Evolutionary conservation across 192 early-diverging fungal species (phyloP), one percentile per base, ranked within the genome.

Genomic region (Funneliformis geosporum): DNA sequence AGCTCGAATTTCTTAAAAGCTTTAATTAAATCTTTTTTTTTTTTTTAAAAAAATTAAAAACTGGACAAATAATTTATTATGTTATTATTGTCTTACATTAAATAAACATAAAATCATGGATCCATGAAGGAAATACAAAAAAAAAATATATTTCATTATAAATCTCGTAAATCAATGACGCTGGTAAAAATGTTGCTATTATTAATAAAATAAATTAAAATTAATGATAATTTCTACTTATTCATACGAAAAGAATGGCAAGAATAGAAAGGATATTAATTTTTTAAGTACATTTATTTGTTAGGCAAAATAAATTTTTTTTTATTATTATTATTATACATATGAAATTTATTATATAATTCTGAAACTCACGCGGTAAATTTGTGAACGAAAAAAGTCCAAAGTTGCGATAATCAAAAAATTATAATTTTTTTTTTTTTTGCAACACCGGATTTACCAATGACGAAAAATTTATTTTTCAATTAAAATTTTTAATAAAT

Each of bases 31-130:
- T n/a, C 11, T 23, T 39, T n/a, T 39, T 69, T 16, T 33, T n/a
- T 75, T 25, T 12, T 28, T 59, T 4, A 60, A 11, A 25, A 27
- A 65, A 64, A 47, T 64, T 44, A 28, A n/a, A n/a, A n/a, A n/a
- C n/a, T n/a, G n/a, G n/a, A n/a, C 18, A 16, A 60, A 28, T 33
- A 75, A 60, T 75, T 33, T 5, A n/a, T n/a, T n/a, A n/a, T n/a
- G n/a, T 9, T 55, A 73, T 73, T 73, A n/a, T 28, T 38, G 4
- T 27, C 75, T 76, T 42, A 76, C 75, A 23, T 65, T 76, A 39
- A 64, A 76, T 28, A 76, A 61, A 76, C 43, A 62, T 40, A 76
- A 40, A 61, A 76, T 76, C 60, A 76, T 65, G 2, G 75, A 76
- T 5, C 60, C 75, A 18, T 47, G 55, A 43, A 76, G 47, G 43